Evolutionary conservation across 2,329 filamentous ascomycete genomes (phyloP), one percentile per base, ranked within the genome.

Genomic region (Ilyonectria destructans): DNA sequence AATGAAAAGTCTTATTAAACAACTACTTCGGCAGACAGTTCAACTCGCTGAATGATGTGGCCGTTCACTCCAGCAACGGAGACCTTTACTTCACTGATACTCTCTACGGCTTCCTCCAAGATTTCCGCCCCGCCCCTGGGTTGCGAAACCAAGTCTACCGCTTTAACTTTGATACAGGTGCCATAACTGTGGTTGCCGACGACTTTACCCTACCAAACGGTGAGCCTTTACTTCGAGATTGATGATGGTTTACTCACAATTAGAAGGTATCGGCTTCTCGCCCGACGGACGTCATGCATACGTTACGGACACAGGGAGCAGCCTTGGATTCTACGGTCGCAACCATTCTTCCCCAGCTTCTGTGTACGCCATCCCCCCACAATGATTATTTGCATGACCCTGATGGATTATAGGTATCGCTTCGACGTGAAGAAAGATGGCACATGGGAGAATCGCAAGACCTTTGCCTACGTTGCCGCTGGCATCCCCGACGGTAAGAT

Each of bases 81-180:
- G 84, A 88, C 29, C 80, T 92, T 17, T 92, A 90, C 81, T 91
- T 92, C 72, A 91, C 89, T 1, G 89, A 92, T 66, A 86, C 87
- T 0, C 82, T 85, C 6, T 91, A 91, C 70, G 90, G 88, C 5
- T 87, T 83, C 67, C 81, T 87, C 49, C 89, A 91, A 73, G 82
- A 87, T 26, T 90, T 91, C 71, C 83, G 89, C 0, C 86, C 86
- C 0, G 70, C 77, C 6, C 88, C 88, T 0, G 85, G 84, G 0
- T 74, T 90, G 10, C 86, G 82, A 5, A 87, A 86, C 65, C 89
- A 91, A 72, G 87, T 91, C 0, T 91, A 91, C 75, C 84, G 88
- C 3, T 85, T 86, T 51, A 84, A 88, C 48, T 83, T 85, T 1
- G 72, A 67, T 0, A 89, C 85, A 0, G 86, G 86, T 0, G 84